These are phyloP conservation scores for Boletus nobilissimus DNA, from an alignment of 1,284 basidiomycete species.

Conservation along the genomic window DNA sequence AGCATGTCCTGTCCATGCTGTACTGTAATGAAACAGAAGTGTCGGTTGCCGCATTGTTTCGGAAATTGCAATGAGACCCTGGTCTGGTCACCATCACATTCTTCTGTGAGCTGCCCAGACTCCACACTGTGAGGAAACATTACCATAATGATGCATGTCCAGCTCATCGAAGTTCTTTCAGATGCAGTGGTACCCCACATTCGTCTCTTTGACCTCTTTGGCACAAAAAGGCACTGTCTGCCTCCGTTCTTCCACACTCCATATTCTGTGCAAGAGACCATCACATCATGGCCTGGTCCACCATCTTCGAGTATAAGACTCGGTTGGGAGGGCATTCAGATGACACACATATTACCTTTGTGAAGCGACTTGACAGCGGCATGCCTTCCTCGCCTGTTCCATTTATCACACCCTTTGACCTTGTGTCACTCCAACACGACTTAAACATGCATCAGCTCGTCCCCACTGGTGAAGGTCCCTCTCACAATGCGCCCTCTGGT, in stretches of 20 bases:
- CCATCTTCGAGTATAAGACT: constrained; percentile 36
- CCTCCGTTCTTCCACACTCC: constrained; percentile 22
- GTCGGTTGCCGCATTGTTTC: constrained; percentile 39
- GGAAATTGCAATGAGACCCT: constrained; percentile 37
- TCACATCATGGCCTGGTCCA: constrained; percentile 35
- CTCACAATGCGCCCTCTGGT: constrained; percentile 43
- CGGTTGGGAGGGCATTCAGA: constrained; percentile 3
- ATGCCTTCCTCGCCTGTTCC: constrained; percentile 43
- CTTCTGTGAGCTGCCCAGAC: constrained; percentile 36
- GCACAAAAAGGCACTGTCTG: constrained; percentile 32
- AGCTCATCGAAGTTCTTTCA: constrained; percentile 19
- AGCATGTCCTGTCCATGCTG: constrained; percentile 36
- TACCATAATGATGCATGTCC: constrained; percentile 29
- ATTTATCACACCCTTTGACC: constrained; percentile 41
- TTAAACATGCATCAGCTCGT: constrained; percentile 45
- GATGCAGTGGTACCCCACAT: constrained; percentile 17
- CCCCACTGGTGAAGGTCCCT: constrained; percentile 39
- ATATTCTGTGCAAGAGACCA: constrained; percentile 34
- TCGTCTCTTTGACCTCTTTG: constrained; percentile 22
- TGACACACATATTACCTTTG: constrained; percentile 35
- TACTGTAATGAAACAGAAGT: constrained; percentile 40
- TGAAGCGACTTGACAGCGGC: constrained; percentile 27
- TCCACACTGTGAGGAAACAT: constrained; percentile 20
- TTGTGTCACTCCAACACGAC: constrained; percentile 43
- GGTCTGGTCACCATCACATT: constrained; percentile 33